Evolutionary conservation across 371 early-diverging fungal species (phyloP).

Genomic region (Mucor piriformis): DNA sequence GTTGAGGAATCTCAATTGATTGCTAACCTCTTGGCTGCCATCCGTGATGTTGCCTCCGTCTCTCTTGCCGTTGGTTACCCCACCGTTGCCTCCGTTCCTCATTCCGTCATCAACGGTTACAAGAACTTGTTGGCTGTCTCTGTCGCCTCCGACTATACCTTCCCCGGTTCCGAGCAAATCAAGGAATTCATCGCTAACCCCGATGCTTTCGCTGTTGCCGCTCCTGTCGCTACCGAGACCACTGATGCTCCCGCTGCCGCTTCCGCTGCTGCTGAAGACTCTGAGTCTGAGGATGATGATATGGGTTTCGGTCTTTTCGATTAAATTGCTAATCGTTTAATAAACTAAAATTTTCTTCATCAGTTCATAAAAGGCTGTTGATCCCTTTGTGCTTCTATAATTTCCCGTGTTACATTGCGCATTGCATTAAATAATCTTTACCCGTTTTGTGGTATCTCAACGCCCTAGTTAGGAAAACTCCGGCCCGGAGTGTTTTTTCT

Average conservation of each 20-base stretch:
- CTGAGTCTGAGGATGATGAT: slow-evolving; percentile 65
- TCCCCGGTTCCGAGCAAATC: slow-evolving; percentile 89
- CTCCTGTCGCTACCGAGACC: slow-evolving; percentile 61
- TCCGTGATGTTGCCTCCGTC: slow-evolving; percentile 90
- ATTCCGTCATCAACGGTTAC: slow-evolving; percentile 96
- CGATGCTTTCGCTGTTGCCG: slow-evolving; percentile 78
- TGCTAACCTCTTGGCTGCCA: slow-evolving; percentile 77
- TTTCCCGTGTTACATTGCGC: too few relatives aligned
- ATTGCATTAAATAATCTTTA: too few relatives aligned
- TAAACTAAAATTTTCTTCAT: background rate
- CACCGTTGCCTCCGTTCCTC: slow-evolving; percentile 97
- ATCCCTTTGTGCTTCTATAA: too few relatives aligned
- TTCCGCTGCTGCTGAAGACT: slow-evolving; percentile 49
- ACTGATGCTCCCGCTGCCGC: slow-evolving; percentile 47
- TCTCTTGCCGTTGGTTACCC: slow-evolving; percentile 94
- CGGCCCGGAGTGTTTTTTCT: background rate
- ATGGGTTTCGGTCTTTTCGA: slow-evolving; percentile 41
- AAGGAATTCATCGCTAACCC: slow-evolving; percentile 92
- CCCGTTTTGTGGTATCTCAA: too few relatives aligned
- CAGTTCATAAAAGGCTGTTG: background rate
- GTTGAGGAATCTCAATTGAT: slow-evolving; percentile 88
- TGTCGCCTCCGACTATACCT: slow-evolving; percentile 93
- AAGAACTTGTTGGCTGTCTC: slow-evolving; percentile 94
- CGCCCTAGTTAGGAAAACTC: too few relatives aligned
- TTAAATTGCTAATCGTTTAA: slow-evolving; percentile 14